phyloP scores from a whole-genome alignment of 2,329 filamentous ascomycete genomes.

The Xylaria digitata region DNA sequence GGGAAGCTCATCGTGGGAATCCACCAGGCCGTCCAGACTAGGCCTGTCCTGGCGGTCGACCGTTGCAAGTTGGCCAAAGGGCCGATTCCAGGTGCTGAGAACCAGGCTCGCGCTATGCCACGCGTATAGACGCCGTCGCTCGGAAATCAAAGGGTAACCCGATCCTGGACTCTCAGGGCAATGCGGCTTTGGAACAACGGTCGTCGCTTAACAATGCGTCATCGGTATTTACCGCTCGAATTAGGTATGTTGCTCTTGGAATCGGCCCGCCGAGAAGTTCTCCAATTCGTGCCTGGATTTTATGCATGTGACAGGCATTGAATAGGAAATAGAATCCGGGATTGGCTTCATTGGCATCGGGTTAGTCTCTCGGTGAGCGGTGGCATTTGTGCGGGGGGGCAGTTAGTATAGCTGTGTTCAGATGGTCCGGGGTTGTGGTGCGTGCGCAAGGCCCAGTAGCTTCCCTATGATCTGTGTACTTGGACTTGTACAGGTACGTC shows the following conservation, averaged over 20 bases:
- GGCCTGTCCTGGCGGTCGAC: slow-evolving; percentile 11
- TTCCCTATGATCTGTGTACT: too few relatives aligned
- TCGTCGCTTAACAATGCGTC: slow-evolving; percentile 13
- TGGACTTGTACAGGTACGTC: too few relatives aligned
- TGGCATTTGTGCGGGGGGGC: slow-evolving; percentile 5
- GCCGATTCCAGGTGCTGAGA: slow-evolving; percentile 31
- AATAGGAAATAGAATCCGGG: slow-evolving; percentile 45
- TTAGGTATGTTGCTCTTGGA: neutral
- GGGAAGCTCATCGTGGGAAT: slow-evolving; percentile 20
- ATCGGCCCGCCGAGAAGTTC: slow-evolving; percentile 31
- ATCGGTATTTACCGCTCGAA: neutral
- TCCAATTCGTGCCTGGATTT: slow-evolving; percentile 14
- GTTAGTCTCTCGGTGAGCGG: slow-evolving; percentile 16
- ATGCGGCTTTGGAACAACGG: neutral
- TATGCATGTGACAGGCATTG: slow-evolving; percentile 41
- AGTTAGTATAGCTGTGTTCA: neutral
- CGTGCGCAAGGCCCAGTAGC: too few relatives aligned
- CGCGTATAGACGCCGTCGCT: slow-evolving; percentile 9
- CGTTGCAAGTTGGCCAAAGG: slow-evolving; percentile 27
- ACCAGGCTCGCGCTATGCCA: slow-evolving; percentile 13
- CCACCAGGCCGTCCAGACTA: slow-evolving; percentile 12
- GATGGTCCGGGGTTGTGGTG: slow-evolving; percentile 7
- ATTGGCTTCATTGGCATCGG: slow-evolving; percentile 18
- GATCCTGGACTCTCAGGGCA: slow-evolving; percentile 11
- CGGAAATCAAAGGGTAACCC: neutral